phyloP scores from a whole-genome alignment of 441 rosid species.

The Populus hybrid region DNA sequence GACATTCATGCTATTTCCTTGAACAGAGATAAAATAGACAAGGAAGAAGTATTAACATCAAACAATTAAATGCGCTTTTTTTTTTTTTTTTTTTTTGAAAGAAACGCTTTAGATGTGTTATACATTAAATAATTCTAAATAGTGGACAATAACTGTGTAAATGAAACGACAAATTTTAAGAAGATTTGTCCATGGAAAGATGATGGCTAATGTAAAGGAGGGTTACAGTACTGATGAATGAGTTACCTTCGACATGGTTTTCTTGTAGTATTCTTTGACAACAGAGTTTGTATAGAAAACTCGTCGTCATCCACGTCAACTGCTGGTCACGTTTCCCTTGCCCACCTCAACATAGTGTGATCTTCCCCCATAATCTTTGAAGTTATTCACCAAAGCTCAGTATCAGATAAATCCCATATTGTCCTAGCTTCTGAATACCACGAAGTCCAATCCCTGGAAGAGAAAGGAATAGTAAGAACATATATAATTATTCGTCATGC shows the following conservation, averaged over 20 bases:
- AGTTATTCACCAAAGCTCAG: constrained; percentile 59
- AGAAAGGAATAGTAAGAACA: too few species aligned
- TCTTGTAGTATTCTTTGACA: constrained; percentile 54
- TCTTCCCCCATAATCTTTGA: constrained; percentile 56
- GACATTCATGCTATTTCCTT: too few species aligned
- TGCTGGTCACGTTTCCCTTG: constrained; percentile 49
- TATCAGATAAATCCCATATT: constrained; percentile 47
- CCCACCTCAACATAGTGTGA: constrained; percentile 62
- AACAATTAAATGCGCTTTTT: too few species aligned
- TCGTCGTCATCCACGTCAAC: constrained; percentile 45
- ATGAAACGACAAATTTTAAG: neutral
- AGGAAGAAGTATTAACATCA: too few species aligned
- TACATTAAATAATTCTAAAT: too few species aligned
- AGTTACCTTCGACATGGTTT: constrained; percentile 53
- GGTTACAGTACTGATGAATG: neutral
- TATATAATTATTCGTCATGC: too few species aligned
- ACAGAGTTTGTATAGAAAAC: constrained; percentile 50
- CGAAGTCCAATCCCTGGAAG: constrained; percentile 71
- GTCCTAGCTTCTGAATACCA: constrained; percentile 58
- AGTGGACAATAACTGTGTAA: neutral
- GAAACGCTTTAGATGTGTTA: too few species aligned
- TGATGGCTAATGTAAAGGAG: neutral
- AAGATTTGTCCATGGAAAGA: neutral
- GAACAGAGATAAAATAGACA: too few species aligned
- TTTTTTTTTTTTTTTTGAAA: too few species aligned